phyloP scores from a whole-genome alignment of 2,329 filamentous ascomycete genomes.

The Neofusicoccum laricinum region DNA sequence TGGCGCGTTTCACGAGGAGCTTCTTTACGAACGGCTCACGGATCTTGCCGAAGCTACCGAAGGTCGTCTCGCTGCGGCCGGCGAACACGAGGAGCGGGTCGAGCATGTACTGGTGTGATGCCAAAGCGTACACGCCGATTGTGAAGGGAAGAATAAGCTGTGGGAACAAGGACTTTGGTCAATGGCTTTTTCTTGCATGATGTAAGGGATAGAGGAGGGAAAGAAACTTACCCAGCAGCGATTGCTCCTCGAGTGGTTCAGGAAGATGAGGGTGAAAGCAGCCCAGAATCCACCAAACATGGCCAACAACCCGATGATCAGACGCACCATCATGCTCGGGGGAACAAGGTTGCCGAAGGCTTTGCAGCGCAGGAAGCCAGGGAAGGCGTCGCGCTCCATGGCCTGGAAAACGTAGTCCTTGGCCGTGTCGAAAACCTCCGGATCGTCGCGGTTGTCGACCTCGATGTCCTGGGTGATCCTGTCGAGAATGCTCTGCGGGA shows the following conservation, averaged over 20 bases:
- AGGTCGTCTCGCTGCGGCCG: conserved; percentile 95
- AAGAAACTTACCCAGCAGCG: conserved; percentile 74
- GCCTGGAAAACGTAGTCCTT: conserved; percentile 99
- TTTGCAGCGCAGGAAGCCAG: conserved; percentile 91
- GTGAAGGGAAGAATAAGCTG: conserved; percentile 88
- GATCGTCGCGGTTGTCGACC: conserved; percentile 86
- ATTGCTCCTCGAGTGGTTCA: conserved; percentile 69
- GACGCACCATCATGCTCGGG: conserved; percentile 77
- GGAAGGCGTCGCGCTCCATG: conserved; percentile 99
- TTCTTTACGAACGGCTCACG: conserved; percentile 87
- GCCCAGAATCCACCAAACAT: conserved; percentile 95
- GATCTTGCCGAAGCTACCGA: conserved; percentile 85
- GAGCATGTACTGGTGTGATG: conserved; percentile 92
- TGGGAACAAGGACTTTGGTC: too few species aligned
- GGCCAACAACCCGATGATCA: conserved; percentile 79
- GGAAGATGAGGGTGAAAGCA: conserved; percentile 88
- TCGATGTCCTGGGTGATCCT: conserved; percentile 87
- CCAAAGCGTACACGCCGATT: conserved; percentile 81
- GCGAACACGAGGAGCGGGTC: conserved; percentile 85
- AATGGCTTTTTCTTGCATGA: too few species aligned
- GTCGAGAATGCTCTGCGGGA: conserved; percentile 81
- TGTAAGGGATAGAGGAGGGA: neutral
- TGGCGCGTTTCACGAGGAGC: conserved; percentile 76
- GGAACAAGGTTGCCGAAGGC: conserved; percentile 94
- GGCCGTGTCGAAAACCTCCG: conserved; percentile 93